Evolutionary conservation across 2,329 filamentous ascomycete species (phyloP), one percentile per base, ranked within the genome.

Genomic region (Trichoderma sp.): DNA sequence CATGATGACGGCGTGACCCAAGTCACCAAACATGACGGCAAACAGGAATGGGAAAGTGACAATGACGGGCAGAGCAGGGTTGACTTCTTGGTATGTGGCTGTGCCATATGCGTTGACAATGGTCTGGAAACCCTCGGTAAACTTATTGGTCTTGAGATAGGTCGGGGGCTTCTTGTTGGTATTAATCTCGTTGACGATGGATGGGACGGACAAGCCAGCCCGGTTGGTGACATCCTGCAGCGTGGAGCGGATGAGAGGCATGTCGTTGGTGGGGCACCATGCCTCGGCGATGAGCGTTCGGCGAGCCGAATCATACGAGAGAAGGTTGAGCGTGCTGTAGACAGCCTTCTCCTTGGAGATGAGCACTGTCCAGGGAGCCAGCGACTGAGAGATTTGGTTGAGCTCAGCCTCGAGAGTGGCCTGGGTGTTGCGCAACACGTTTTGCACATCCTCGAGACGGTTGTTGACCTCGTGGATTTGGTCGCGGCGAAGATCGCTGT

Each of bases 21-120:
- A 93, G 85, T 99, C 97, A 88, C 97, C 97, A 83, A 99, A 99
- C 97, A 99, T 99, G 90, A 99, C 97, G 67, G 97, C 97, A 83
- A 99, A 99, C 77, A 99, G 89, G 88, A 99, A 99, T n/a, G 97
- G 97, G 85, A 99, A 99, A 6, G 97, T 99, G 78, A 99, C 93
- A 79, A 98, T 95, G 69, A 97, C 97, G 50, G 96, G 96, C 27
- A 99, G 89, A 77, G 95, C 96, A 75, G 97, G 97, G 86, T 99
- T 99, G 84, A 98, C 94, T 86, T 99, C 97, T 79, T 94, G 94
- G 85, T 99, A 99, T 79, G 97, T 98, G 76, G 97, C 94, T 59
- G 97, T 98, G 82, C 97, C 97, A 82, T 99, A 99, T 33, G 97
- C 97, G 81, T 99, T 96, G 84, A 99, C 97, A 83, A 99, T 99